Percentiles rank a stretch among this genome's conserved stretches.
These are phyloP conservation scores for Globisporangium camurandrum DNA, from an alignment of 352 stramenopile species.

Conservation along the genomic window DNA sequence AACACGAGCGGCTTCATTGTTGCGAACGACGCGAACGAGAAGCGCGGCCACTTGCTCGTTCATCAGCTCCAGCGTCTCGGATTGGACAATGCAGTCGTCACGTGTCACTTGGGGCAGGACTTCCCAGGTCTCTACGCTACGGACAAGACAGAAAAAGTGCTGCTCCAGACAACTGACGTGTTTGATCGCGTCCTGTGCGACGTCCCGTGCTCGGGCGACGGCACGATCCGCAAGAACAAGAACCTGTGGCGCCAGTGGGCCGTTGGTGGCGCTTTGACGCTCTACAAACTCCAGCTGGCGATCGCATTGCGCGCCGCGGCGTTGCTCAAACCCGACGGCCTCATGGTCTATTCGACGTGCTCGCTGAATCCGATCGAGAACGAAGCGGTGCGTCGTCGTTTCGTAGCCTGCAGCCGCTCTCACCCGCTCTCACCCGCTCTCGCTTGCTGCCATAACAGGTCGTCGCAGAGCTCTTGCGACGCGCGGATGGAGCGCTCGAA, in stretches of 20 bases:
- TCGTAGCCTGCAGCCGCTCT: no score
- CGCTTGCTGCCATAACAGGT: no score
- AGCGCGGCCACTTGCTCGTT: slow-evolving; percentile 95
- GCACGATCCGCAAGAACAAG: slow-evolving; percentile 96
- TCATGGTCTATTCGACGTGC: slow-evolving; percentile 96
- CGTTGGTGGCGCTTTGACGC: slow-evolving; percentile 67
- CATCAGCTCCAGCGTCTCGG: slow-evolving; percentile 84
- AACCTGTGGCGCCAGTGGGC: slow-evolving; percentile 90
- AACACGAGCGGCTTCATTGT: slow-evolving; percentile 76
- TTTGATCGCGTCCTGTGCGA: slow-evolving; percentile 98
- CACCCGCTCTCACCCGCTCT: no score
- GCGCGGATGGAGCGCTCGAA: slow-evolving; percentile 78
- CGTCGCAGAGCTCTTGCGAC: slow-evolving; percentile 90
- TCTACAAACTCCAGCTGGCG: slow-evolving; percentile 91
- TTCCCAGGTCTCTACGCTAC: slow-evolving; percentile 87
- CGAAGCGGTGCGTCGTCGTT: slow-evolving; percentile 82
- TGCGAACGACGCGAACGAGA: slow-evolving; percentile 94
- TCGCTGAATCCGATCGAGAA: slow-evolving; percentile 98
- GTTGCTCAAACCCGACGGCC: slow-evolving; percentile 83
- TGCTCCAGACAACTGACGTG: slow-evolving; percentile 37
- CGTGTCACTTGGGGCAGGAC: slow-evolving; percentile 87
- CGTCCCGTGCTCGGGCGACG: slow-evolving; percentile 97
- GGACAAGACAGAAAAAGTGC: no score
- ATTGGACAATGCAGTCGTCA: slow-evolving; percentile 85
- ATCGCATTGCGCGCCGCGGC: slow-evolving; percentile 88